Evolutionary conservation across 1,284 basidiomycete species (phyloP), one percentile per base, ranked within the genome.

Genomic region (Austroboletus novae-zelandiae): DNA sequence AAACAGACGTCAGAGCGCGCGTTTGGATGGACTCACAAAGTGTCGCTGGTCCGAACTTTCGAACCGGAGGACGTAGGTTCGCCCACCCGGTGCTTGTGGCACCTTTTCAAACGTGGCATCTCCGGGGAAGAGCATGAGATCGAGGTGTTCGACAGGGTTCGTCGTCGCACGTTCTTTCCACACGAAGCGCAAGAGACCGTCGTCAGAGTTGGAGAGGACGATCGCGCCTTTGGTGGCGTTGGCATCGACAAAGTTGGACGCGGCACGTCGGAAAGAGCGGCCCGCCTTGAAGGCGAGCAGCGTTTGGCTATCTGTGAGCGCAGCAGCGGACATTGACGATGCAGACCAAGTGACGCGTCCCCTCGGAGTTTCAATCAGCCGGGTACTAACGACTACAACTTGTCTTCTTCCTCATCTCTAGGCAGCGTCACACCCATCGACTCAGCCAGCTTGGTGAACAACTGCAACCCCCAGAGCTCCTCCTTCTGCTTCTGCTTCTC

Each of bases 261-360:
- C 77, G 44, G 78, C 79, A 45, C 84, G 75, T 50, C 87, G 73
- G 53, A 85, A 80, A 1, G 82, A 82, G 27, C 87, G 78, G n/a
- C 89, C 89, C 4, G 89, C 89, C 62, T 91, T 91, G 74, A 91
- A 89, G 14, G 84, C 85, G 43, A 90, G 78, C 20, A 84, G 73
- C n/a, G 74, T 66, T 45, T 54, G 55, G 34, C 9, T 37, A 40
- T 68, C 67, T 30, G 64, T 67, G 52, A 69, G 66, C 14, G 34
- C 8, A 18, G 40, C 4, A 42, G 53, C 43, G n/a, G 64, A 64
- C 64, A 69, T 69, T 13, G 13, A 32, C 7, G 35, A 30, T 9
- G 17, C 18, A 2, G 32, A 27, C 20, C 7, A 13, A 40, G 47
- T 25, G 50, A 60, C 52, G 58, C 60, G 57, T 63, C 35, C 30